phyloP scores from a whole-genome alignment of 768 basidiomycete species.

The Amyloporia xantha region DNA sequence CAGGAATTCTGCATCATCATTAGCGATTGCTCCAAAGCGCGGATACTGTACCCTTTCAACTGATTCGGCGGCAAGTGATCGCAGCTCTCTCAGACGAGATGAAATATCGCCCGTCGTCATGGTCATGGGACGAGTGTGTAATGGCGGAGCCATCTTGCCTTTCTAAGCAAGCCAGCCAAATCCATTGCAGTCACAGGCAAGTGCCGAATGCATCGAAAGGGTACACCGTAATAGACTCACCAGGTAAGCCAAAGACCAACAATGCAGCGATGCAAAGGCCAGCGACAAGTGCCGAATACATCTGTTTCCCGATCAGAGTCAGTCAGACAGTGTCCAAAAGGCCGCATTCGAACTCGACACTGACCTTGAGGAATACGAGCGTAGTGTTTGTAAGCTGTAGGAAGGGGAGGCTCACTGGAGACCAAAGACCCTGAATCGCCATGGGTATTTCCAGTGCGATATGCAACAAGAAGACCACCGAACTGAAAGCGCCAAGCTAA shows the following conservation, averaged over 20 bases:
- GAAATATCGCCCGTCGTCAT: too few relatives aligned
- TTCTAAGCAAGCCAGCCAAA: too few relatives aligned
- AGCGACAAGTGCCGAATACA: conserved; percentile 60
- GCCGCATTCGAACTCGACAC: conserved; percentile 6
- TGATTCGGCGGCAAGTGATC: too few relatives aligned
- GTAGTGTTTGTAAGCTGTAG: conserved; percentile 80
- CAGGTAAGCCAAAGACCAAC: conserved; percentile 67
- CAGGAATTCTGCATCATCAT: conserved; percentile 69
- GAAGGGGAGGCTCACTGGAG: conserved; percentile 60
- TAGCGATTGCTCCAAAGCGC: too few relatives aligned
- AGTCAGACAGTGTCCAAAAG: neutral
- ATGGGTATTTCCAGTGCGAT: conserved; percentile 74
- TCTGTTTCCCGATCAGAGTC: conserved; percentile 30
- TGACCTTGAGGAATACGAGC: conserved; percentile 68
- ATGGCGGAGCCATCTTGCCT: too few relatives aligned
- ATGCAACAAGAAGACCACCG: conserved; percentile 70
- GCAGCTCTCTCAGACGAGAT: too few relatives aligned
- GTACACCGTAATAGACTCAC: too few relatives aligned
- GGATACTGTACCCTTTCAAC: too few relatives aligned
- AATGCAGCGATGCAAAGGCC: conserved; percentile 55
- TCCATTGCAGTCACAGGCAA: too few relatives aligned
- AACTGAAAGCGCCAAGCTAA: conserved; percentile 31
- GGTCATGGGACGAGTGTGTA: too few relatives aligned
- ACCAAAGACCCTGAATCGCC: conserved; percentile 68
- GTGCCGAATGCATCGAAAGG: too few relatives aligned